These are phyloP conservation scores for Graphilbum sp. DNA, from an alignment of 2,329 filamentous ascomycete species.

Conservation along the genomic window DNA sequence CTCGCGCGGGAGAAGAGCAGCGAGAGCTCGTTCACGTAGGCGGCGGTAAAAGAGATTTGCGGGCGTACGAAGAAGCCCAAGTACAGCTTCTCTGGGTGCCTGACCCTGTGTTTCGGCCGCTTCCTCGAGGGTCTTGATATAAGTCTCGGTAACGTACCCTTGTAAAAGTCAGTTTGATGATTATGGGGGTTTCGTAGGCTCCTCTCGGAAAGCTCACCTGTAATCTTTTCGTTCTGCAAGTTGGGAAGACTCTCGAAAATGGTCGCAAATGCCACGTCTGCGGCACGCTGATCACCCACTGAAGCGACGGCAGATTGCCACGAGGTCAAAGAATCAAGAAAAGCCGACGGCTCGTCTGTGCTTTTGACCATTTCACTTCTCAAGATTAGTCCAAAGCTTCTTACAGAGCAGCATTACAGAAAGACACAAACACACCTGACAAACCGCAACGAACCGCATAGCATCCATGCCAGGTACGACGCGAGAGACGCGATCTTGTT, in stretches of 20 bases:
- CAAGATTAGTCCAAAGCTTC: background rate
- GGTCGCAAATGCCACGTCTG: background rate
- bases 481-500: background rate
- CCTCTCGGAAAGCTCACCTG: background rate
- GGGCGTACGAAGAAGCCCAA: constrained; percentile 17
- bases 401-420: background rate
- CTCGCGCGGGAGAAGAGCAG: constrained; percentile 13
- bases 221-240: constrained; percentile 3
- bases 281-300: no score
- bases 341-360: constrained; percentile 1
- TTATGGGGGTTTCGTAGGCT: no score
- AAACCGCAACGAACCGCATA: constrained; percentile 7
- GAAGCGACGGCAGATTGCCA: no score
- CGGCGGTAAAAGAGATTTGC: constrained; percentile 23
- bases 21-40: constrained; percentile 27
- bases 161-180: no score
- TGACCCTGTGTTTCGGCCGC: background rate
- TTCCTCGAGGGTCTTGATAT: constrained; percentile 4
- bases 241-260: background rate
- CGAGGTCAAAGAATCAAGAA: constrained; percentile 3
- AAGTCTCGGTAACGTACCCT: background rate
- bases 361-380: constrained; percentile 6
- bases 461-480: constrained; percentile 8
- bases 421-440: constrained; percentile 3
- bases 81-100: background rate